A percentile compares a stretch with the other conserved stretches of the same genome.
These are phyloP conservation scores for Paxillus involutus DNA, from an alignment of 768 basidiomycete species.

Conservation along the genomic window DNA sequence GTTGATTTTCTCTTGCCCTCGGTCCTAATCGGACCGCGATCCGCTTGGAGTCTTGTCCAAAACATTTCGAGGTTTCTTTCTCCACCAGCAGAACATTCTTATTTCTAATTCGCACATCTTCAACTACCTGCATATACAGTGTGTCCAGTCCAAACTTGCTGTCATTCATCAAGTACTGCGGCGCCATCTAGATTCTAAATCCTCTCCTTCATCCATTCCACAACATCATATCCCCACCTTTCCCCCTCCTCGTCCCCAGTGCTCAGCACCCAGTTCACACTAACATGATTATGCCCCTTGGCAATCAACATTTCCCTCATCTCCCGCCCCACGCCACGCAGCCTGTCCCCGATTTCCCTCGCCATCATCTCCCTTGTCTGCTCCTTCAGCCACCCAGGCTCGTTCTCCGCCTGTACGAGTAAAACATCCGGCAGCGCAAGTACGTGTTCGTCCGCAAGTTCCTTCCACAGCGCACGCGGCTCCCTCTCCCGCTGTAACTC, in stretches of 20 bases:
- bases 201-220: constrained; percentile 31
- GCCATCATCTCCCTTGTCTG: constrained; percentile 38
- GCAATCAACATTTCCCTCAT: constrained; percentile 36
- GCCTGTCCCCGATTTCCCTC: constrained; percentile 36
- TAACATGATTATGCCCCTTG: constrained; percentile 64
- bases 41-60: no score
- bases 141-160: no score
- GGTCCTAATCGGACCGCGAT: no score
- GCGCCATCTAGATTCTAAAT: constrained; percentile 11
- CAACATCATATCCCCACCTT: constrained; percentile 56
- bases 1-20: no score
- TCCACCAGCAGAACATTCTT: no score
- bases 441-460: constrained; percentile 35
- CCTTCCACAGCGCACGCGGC: constrained; percentile 41
- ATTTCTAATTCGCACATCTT: constrained; percentile 7
- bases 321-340: constrained; percentile 23
- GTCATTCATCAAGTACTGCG: not conserved
- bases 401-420: constrained; percentile 51
- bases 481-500: constrained; percentile 39
- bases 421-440: constrained; percentile 45
- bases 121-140: no score
- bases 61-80: no score
- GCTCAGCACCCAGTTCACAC: constrained; percentile 46
- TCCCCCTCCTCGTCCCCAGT: constrained; percentile 61
- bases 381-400: constrained; percentile 45